Base-by-base conservation (phyloP, 345 rosid genomes). In the Anacardium occidentale region DNA sequence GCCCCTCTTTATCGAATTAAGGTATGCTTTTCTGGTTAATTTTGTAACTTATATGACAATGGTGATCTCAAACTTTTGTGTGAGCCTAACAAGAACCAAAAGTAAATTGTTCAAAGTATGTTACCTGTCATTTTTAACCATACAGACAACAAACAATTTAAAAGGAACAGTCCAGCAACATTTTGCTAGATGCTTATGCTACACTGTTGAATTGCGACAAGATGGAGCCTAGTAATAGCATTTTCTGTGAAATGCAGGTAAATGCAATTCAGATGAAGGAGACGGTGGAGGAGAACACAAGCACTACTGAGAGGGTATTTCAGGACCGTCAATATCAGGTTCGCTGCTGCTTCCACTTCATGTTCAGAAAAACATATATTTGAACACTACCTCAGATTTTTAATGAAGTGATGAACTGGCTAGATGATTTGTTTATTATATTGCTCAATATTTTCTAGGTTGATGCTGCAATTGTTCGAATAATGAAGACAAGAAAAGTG, bases 251-350 rank as follows among this genome's bases (percentile, higher is more conserved):
- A 68, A 62, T 83, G 84, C 83, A 95, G 99, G 99, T 95, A 17
- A 95, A 95, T 86, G 97, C 98, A 42, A 95, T 95, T 85, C 99
- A 95, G 80, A 89, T 95, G 99, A 95, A 95, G 87, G 99, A 95
- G 84, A 95, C 98, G 0, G 99, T 95, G 48, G 99, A 95, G 78
- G 99, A 95, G 83, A 92, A 92, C 82, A 88, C 97, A 53, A 92
- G 96, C 78, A 95, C 99, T 50, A 95, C 99, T 0, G 96, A 95
- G 72, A 87, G 97, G 86, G 99, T 95, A 70, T 95, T 95, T 82
- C 98, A 92, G 79, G 98, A 95, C 77, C 91, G 98, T 60, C 99
- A 95, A 75, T 95, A 95, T 82, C 99, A 95, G 99, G 99, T 95
- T 82, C 14, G 13, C 45, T 34, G 15, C 68, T 29, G 32, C 32